Evolutionary conservation across 345 rosid genomes (phyloP).

Genomic region (Camelina neglecta): DNA sequence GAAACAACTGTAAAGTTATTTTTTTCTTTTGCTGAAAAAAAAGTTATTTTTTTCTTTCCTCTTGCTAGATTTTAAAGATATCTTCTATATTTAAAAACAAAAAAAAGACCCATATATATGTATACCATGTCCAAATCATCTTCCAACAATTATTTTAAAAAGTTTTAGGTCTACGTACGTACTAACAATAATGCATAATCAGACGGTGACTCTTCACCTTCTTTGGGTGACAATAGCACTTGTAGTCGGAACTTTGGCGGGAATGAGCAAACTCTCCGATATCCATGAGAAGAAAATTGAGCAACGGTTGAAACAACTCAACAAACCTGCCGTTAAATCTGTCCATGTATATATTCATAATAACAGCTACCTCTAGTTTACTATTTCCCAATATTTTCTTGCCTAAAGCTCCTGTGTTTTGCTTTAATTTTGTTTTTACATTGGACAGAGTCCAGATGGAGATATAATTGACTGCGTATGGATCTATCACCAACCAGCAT

Average conservation of each 20-base stretch:
- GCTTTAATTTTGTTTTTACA: neutral
- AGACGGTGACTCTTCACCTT: neutral
- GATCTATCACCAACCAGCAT: slow-evolving; percentile 45
- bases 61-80: slow-evolving; percentile 51
- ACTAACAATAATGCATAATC: slow-evolving; percentile 3
- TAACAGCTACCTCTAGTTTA: neutral
- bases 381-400: neutral
- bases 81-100: slow-evolving; percentile 34
- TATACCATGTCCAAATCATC: neutral
- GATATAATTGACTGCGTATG: slow-evolving; percentile 45
- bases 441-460: slow-evolving; percentile 43
- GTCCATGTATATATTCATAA: slow-evolving; percentile 48
- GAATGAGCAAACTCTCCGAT: slow-evolving; percentile 2
- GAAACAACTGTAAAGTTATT: neutral
- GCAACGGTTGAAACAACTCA: slow-evolving; percentile 57
- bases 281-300: slow-evolving; percentile 43
- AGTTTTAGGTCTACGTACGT: neutral
- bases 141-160: slow-evolving; percentile 3
- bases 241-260: neutral
- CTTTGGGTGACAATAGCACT: neutral
- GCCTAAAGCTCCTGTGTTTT: neutral
- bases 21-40: no score
- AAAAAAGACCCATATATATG: neutral
- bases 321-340: slow-evolving; percentile 65
- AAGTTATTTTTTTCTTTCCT: slow-evolving; percentile 26